A percentile compares a stretch with the other conserved stretches of the same genome.
These are phyloP conservation scores for Irpex rosettiformis DNA, from an alignment of 1,284 basidiomycete species.

Conservation along the genomic window DNA sequence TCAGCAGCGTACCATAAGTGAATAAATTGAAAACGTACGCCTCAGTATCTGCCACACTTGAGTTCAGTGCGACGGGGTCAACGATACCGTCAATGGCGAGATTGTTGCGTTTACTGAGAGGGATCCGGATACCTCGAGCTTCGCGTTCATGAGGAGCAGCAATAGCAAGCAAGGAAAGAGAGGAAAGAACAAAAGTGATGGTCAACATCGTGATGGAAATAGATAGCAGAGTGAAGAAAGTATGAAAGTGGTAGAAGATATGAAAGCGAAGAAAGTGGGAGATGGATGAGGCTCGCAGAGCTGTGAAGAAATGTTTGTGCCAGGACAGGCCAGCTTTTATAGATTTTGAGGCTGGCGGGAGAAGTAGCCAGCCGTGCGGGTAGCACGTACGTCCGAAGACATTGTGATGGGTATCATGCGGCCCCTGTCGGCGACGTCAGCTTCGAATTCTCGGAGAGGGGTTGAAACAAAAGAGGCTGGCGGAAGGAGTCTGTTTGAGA, in stretches of 20 bases:
- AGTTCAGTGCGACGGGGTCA: neutral
- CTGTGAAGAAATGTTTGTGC: too few species aligned
- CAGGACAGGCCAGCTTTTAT: too few species aligned
- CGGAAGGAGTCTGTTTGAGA: too few species aligned
- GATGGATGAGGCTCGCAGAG: neutral
- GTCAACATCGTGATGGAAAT: slow-evolving; percentile 16
- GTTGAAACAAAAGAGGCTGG: too few species aligned
- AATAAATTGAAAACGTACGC: slow-evolving; percentile 2
- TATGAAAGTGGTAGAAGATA: neutral
- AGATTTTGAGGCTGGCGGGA: too few species aligned
- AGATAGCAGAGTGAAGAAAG: neutral
- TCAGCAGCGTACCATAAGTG: neutral
- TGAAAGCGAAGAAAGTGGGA: neutral
- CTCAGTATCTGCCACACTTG: neutral
- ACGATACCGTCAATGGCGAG: slow-evolving; percentile 1
- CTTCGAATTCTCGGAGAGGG: too few species aligned
- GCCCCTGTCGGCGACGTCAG: too few species aligned
- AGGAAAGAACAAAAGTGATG: slow-evolving; percentile 12
- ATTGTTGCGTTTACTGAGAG: slow-evolving; percentile 6
- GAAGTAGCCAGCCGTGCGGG: too few species aligned
- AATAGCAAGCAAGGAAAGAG: slow-evolving; percentile 5
- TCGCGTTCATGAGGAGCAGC: neutral
- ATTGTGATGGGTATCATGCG: too few species aligned
- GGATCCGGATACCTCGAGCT: neutral
- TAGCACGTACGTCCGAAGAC: too few species aligned